Percentiles rank a stretch among this genome's conserved stretches.
Evolutionary conservation across 2,329 filamentous ascomycete species (phyloP).

Genomic region (Anthostomella pinea): DNA sequence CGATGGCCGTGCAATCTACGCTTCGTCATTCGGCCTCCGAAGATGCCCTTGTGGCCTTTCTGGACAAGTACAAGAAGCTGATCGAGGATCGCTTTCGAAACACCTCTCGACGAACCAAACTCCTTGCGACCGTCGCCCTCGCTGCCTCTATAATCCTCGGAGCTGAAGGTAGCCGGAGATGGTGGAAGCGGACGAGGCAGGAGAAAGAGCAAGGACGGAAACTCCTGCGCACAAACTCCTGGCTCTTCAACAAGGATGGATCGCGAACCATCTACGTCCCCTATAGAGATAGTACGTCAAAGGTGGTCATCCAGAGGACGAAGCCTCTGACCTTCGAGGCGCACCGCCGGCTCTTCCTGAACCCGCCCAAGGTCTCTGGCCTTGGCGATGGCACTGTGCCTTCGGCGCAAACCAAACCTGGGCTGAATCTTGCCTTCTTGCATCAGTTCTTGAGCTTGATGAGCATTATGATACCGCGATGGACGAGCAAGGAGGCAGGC

Average conservation of each 20-base stretch:
- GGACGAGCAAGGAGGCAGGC: conserved; percentile 93
- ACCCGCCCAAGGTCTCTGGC: conserved; percentile 80
- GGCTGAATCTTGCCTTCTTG: conserved; percentile 89
- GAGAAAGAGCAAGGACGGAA: conserved; percentile 82
- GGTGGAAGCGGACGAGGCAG: conserved; percentile 69
- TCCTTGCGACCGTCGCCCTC: conserved; percentile 74
- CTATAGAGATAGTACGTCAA: conserved; percentile 81
- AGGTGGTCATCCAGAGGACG: conserved; percentile 86
- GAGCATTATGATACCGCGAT: conserved; percentile 96
- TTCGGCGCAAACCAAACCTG: conserved; percentile 86
- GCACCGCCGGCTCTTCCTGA: conserved; percentile 87
- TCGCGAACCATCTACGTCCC: conserved; percentile 93
- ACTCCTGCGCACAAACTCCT: conserved; percentile 86
- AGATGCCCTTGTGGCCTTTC: conserved; percentile 63
- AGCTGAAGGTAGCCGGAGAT: conserved; percentile 74
- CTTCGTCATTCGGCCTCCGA: conserved; percentile 64
- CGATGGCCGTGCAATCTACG: conserved; percentile 87
- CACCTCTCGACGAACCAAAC: conserved; percentile 67
- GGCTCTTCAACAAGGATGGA: conserved; percentile 89
- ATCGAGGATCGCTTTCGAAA: conserved; percentile 54
- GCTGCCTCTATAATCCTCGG: conserved; percentile 74
- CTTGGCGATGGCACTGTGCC: conserved; percentile 74
- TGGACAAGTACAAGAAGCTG: conserved; percentile 56
- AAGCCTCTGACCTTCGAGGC: conserved; percentile 95
- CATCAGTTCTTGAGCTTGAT: conserved; percentile 95